Evolutionary conservation across 192 early-diverging fungal species (phyloP), one percentile per base, ranked within the genome.

Genomic region (Funneliformis mosseae): DNA sequence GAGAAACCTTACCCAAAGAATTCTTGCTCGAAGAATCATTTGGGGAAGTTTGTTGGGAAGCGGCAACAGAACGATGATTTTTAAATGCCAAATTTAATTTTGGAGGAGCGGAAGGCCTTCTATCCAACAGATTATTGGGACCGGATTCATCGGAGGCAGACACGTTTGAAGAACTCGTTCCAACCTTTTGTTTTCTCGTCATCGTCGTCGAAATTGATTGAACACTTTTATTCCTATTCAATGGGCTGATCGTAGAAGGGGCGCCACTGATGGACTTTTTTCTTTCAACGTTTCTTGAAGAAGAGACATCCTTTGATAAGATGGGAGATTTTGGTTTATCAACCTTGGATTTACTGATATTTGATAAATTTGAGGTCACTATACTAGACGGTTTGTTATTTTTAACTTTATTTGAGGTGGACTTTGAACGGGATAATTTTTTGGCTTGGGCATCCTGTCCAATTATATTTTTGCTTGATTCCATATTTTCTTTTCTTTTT

Each of bases 61-160:
- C 6, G 16, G 59, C 59, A 11, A 14, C 18, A 60, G 5, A 2
- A 25, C 28, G n/a, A 42, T 33, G 8, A 63, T 61, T 77, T 61
- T 61, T 77, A 25, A 77, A 28, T 14, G 55, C 60, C 4, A 77
- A 46, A 77, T 77, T 77, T 43, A 77, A 63, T 42, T 77, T 38
- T 1, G 60, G 18, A 25, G 74, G 74, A 11, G 74, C 33, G 38
- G 14, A 39, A 18, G 41, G 72, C 50, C 46, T 74, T 25, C 39
- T 39, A 50, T 74, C 9, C 7, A 74, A 27, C 14, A 74, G 27
- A 74, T 74, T 43, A 23, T 23, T 2, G 0, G 63, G 6, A 18
- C 50, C 2, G 21, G 50, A 6, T 6, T 6, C 50, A 55, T 55
- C 50, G 18, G 0, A 4, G 0, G 50, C 6, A 48, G 46, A 3